phyloP scores from a whole-genome alignment of 2,329 filamentous ascomycete species.

The Trichoderma citrinoviride region DNA sequence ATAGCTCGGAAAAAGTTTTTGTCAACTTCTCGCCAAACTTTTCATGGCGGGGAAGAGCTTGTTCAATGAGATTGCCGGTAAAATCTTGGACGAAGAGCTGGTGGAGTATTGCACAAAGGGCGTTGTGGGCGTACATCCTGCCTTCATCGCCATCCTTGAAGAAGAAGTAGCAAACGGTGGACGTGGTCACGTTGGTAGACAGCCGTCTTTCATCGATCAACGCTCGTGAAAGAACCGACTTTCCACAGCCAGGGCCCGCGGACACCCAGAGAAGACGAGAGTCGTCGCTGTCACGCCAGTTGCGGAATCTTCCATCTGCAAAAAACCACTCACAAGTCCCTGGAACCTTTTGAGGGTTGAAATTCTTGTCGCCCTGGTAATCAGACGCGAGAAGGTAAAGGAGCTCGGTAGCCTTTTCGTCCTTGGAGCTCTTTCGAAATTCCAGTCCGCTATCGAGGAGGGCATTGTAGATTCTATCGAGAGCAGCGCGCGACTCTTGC shows the following conservation, averaged over 20 bases:
- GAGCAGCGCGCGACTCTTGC: neutral
- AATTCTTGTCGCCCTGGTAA: slow-evolving; percentile 32
- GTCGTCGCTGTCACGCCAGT: slow-evolving; percentile 29
- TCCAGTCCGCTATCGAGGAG: neutral
- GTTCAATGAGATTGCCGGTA: slow-evolving; percentile 8
- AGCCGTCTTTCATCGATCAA: slow-evolving; percentile 32
- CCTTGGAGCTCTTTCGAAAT: neutral
- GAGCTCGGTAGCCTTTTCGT: neutral
- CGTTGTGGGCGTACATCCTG: slow-evolving; percentile 25
- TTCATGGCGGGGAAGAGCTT: slow-evolving; percentile 3
- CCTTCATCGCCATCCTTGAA: slow-evolving; percentile 34
- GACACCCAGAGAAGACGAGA: slow-evolving; percentile 34
- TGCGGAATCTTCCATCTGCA: slow-evolving; percentile 27
- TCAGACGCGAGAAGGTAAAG: slow-evolving; percentile 27
- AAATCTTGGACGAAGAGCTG: slow-evolving; percentile 29
- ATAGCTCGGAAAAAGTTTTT: slow-evolving; percentile 17
- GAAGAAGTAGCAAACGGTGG: slow-evolving; percentile 36
- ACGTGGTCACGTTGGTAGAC: slow-evolving; percentile 23
- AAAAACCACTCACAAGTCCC: slow-evolving; percentile 39
- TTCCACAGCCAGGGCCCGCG: slow-evolving; percentile 36
- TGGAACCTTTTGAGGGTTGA: slow-evolving; percentile 29
- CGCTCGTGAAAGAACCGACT: slow-evolving; percentile 28
- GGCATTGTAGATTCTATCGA: neutral
- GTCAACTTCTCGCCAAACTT: neutral
- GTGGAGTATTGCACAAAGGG: slow-evolving; percentile 30